Evolutionary conservation across 441 rosid species (phyloP).

Genomic region (Brassica balearica): DNA sequence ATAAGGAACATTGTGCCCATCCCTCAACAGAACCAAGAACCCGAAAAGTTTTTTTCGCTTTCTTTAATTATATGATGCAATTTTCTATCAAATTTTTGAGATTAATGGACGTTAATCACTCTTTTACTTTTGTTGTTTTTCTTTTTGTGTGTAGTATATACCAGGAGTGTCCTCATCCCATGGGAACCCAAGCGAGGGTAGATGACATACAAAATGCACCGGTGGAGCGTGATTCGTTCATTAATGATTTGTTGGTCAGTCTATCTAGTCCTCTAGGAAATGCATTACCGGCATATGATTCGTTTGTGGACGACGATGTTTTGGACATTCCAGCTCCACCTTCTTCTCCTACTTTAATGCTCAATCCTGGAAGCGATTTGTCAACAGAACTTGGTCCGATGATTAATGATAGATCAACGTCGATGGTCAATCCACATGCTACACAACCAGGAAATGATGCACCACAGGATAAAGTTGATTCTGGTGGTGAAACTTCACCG

Average conservation of each 20-base stretch:
- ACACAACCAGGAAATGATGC: neutral
- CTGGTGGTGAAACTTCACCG: constrained; percentile 34
- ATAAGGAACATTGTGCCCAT: neutral
- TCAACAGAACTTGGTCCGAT: constrained; percentile 19
- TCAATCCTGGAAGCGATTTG: neutral
- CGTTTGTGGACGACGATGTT: neutral
- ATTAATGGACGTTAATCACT: neutral
- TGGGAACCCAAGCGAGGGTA: constrained; percentile 58
- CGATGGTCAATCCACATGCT: neutral
- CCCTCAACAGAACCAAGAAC: constrained; percentile 21
- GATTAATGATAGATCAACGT: constrained; percentile 2
- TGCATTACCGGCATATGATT: neutral
- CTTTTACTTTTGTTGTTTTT: neutral
- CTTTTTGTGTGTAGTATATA: constrained; percentile 47
- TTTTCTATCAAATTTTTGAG: neutral
- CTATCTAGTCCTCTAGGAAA: neutral
- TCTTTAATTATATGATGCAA: constrained; percentile 16
- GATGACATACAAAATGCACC: neutral
- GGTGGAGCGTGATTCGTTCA: neutral
- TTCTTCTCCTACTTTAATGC: neutral
- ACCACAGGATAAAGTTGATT: constrained; percentile 28
- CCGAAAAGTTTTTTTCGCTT: constrained; percentile 22
- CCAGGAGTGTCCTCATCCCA: constrained; percentile 56
- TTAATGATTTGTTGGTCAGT: neutral
- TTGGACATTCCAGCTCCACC: neutral